Conservation (phyloP, 163 green algal species). For the Scenedesmus sp. region DNA sequence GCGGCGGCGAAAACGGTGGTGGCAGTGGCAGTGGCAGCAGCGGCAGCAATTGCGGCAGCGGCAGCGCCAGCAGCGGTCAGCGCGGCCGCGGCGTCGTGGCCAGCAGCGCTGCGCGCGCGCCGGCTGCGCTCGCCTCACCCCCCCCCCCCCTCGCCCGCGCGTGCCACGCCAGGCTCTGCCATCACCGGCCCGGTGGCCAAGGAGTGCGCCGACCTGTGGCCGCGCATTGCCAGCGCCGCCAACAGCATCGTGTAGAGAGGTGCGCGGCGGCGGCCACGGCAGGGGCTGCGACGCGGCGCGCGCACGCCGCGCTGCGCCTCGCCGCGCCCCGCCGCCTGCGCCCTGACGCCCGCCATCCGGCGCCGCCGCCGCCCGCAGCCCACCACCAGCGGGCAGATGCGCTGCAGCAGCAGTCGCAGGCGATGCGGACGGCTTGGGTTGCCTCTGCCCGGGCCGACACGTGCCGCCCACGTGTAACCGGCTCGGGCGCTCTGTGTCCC, state of each 20-base stretch:
- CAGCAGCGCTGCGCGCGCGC: background rate
- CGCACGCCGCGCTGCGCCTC: too few species aligned
- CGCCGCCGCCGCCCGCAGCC: too few species aligned
- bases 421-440: too few species aligned
- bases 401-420: too few species aligned
- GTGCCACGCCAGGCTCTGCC: conserved; percentile 82
- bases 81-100: background rate
- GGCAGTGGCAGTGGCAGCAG: conserved; percentile 7
- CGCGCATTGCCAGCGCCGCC: conserved; percentile 96
- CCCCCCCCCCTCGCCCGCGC: background rate
- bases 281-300: too few species aligned
- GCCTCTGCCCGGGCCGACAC: too few species aligned
- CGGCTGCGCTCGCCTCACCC: background rate
- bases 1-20: too few species aligned
- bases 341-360: too few species aligned
- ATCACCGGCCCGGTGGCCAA: conserved; percentile 99
- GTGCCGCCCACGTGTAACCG: too few species aligned
- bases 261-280: background rate
- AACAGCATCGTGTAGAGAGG: conserved; percentile 93
- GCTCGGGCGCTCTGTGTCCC: too few species aligned
- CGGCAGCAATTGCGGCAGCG: background rate
- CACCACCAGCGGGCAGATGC: too few species aligned
- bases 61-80: background rate
- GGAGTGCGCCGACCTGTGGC: conserved; percentile 99
- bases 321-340: too few species aligned